Conservation (phyloP, 2,329 filamentous ascomycete species). For the Xylaria sp. region DNA sequence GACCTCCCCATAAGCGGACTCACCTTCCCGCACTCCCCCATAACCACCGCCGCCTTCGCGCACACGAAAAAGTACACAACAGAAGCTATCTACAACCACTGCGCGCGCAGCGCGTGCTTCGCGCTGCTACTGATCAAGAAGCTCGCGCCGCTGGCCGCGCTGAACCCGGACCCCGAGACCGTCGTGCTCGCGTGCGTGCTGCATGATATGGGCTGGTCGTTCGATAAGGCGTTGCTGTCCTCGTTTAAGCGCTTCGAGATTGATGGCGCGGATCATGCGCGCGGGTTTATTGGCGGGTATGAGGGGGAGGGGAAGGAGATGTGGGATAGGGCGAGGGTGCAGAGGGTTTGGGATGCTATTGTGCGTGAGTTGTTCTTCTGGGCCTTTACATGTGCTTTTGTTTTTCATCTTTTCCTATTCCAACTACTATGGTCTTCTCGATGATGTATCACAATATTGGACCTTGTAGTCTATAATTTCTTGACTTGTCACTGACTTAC, state of each 20-base stretch:
- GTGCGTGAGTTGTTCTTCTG: constrained; percentile 17
- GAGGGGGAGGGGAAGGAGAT: constrained; percentile 5
- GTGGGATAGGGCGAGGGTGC: constrained; percentile 29
- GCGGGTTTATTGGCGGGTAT: constrained; percentile 21
- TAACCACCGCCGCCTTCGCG: constrained; percentile 38
- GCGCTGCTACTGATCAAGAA: constrained; percentile 39
- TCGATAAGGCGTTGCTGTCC: constrained; percentile 22
- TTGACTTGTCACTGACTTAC: background rate
- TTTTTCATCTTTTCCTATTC: background rate
- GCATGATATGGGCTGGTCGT: constrained; percentile 43
- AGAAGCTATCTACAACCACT: constrained; percentile 41
- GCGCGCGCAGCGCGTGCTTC: constrained; percentile 42
- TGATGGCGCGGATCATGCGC: constrained; percentile 40
- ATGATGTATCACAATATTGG: background rate
- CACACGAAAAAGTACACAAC: constrained; percentile 39
- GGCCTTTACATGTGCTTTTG: background rate
- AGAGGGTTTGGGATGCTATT: constrained; percentile 35
- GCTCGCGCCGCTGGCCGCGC: constrained; percentile 17
- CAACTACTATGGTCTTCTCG: background rate
- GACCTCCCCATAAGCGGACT: constrained; percentile 38
- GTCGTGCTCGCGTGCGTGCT: constrained; percentile 39
- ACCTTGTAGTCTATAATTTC: background rate
- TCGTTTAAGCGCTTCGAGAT: constrained; percentile 41
- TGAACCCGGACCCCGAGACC: constrained; percentile 33
- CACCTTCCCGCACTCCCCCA: constrained; percentile 39